A percentile compares a stretch with the other conserved stretches of the same genome.
phyloP scores from a whole-genome alignment of 2,329 filamentous ascomycete species.

The Pyricularia pennisetigena region DNA sequence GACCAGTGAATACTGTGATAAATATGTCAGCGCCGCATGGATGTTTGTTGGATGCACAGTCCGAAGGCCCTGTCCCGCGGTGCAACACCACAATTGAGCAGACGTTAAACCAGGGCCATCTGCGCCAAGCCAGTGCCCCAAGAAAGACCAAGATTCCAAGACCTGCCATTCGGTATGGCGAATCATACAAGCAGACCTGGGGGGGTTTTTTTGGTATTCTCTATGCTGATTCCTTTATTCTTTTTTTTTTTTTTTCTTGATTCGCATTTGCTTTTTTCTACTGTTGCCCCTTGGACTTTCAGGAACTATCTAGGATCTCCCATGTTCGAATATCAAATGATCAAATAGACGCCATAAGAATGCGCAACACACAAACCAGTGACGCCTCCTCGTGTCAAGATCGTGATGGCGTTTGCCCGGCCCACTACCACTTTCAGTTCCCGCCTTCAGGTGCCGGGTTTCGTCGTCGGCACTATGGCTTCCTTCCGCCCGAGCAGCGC shows the following conservation, averaged over 20 bases:
- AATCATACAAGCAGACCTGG: too few relatives aligned
- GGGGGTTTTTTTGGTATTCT: too few relatives aligned
- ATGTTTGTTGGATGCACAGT: not conserved
- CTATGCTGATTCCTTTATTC: too few relatives aligned
- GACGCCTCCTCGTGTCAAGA: not conserved
- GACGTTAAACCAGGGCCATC: not conserved
- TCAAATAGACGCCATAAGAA: not conserved
- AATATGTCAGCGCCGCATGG: not conserved
- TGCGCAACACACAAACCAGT: not conserved
- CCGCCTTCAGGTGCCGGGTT: not conserved
- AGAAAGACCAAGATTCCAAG: not conserved
- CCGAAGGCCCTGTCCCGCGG: not conserved
- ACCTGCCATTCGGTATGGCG: not conserved
- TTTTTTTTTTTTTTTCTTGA: not conserved
- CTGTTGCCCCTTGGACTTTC: not conserved
- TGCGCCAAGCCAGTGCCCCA: not conserved
- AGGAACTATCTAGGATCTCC: not conserved
- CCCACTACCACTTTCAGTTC: not conserved
- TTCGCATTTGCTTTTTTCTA: not conserved
- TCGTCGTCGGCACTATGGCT: not conserved
- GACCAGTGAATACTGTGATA: too few relatives aligned
- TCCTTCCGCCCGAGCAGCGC: not conserved
- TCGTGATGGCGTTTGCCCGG: not conserved
- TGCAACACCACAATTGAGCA: not conserved
- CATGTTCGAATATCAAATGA: not conserved